Conservation (phyloP, 2,329 filamentous ascomycete species). For the Sporothrix globosa region DNA sequence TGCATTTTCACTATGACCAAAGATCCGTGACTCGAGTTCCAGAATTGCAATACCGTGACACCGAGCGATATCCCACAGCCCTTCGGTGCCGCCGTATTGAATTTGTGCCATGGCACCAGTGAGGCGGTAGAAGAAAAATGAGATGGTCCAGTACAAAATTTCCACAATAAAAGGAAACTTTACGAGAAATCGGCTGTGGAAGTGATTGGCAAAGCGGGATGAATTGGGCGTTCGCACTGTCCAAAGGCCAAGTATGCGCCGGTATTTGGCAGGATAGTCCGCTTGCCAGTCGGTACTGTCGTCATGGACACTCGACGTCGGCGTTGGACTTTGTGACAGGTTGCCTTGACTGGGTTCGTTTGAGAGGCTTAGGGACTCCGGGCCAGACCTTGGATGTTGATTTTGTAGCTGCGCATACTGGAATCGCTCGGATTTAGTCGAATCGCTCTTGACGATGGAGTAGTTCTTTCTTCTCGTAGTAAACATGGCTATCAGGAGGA, state of each 20-base stretch:
- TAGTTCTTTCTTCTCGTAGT: conserved; percentile 25
- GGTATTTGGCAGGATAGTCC: conserved; percentile 22
- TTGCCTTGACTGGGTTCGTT: neutral
- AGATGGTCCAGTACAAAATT: conserved; percentile 75
- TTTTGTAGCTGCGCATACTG: neutral
- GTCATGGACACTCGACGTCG: neutral
- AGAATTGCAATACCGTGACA: conserved; percentile 50
- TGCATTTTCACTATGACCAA: conserved; percentile 36
- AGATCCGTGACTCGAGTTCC: conserved; percentile 45
- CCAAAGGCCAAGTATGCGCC: conserved; percentile 40
- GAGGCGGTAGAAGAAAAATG: conserved; percentile 65
- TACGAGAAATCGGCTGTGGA: conserved; percentile 63
- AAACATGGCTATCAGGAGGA: conserved; percentile 31
- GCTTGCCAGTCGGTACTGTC: neutral
- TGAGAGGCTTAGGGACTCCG: neutral
- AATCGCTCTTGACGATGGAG: conserved; percentile 11
- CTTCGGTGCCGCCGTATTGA: conserved; percentile 54
- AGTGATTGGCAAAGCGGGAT: conserved; percentile 58
- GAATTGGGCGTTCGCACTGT: conserved; percentile 56
- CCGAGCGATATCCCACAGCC: conserved; percentile 52
- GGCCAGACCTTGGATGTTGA: neutral
- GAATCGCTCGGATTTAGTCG: neutral
- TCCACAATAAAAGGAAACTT: conserved; percentile 71
- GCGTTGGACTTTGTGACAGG: too few relatives aligned
- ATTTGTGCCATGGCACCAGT: conserved; percentile 56